Evolutionary conservation across 2,329 filamentous ascomycete species (phyloP), one percentile per base, ranked within the genome.

Genomic region (Pezicula rhizophila): DNA sequence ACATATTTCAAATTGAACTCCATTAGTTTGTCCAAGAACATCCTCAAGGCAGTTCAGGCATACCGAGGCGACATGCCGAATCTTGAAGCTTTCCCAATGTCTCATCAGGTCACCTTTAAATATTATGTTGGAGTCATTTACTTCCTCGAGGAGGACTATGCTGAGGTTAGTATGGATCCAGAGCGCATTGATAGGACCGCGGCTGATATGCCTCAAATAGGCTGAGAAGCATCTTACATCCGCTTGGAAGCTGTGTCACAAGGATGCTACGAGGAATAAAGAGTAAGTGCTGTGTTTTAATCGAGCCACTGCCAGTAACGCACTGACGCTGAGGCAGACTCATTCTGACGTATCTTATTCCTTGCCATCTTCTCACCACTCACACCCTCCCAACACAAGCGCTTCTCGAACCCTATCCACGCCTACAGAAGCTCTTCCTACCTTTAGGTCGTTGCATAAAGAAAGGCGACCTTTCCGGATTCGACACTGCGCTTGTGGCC

Each of bases 1-100:
- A 97, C 91, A 1, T 96, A 97, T 68, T 99, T 99, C 74, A 95
- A 89, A 72, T 75, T 97, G 54, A 96, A 95, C 69, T 88, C 87
- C 31, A 85, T 95, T 49, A 84, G 82, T n/a, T 74, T 97, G 17
- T 95, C 85, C 15, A 90, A 93, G 65, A 96, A 93, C 57, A 85
- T 97, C 44, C 75, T 99, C 42, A 88, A 85, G 57, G 90, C 89
- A 0, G 76, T 99, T 42, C 78, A 84, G 42, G 91, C 90, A 11
- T 85, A 87, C 47, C 74, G 75, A 52, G 78, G 80, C 40, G 92
- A 99, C 60, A 85, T 99, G 72, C 93, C 93, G 1, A 73, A 79
- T 0, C 74, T 96, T 26, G 77, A 85, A 14, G 74, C 79, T 12
- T 99, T 96, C 60, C 92, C 93, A 1, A 89, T 85, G 63, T 85